Percentiles rank a stretch among this genome's conserved stretches.
phyloP scores from a whole-genome alignment of 2,329 filamentous ascomycete species.

The Elsinoe batatas region DNA sequence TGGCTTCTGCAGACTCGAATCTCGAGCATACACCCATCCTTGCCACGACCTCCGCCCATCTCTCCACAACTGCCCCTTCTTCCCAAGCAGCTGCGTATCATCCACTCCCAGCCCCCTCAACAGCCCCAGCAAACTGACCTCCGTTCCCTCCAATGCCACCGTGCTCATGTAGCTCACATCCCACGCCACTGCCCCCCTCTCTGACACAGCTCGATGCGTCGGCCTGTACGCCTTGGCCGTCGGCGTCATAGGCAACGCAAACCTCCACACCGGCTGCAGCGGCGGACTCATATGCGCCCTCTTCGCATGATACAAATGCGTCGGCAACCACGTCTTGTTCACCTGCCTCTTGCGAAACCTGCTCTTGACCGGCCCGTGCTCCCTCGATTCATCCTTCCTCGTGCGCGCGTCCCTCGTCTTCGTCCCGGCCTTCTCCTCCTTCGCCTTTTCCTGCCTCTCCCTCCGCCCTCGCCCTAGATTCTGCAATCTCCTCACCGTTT shows the following conservation, averaged over 20 bases:
- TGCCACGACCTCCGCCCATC: slow-evolving; percentile 48
- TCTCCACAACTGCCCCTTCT: slow-evolving; percentile 62
- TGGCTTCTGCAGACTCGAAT: slow-evolving; percentile 40
- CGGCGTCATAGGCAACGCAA: slow-evolving; percentile 73
- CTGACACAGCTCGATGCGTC: slow-evolving; percentile 68
- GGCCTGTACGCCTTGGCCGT: slow-evolving; percentile 84
- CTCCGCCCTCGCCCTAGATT: slow-evolving; percentile 46
- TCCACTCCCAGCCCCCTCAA: slow-evolving; percentile 55
- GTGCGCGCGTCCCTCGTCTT: slow-evolving; percentile 49
- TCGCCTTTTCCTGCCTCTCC: slow-evolving; percentile 25
- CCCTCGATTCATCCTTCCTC: slow-evolving; percentile 59
- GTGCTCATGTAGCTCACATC: slow-evolving; percentile 93
- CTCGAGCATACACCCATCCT: slow-evolving; percentile 49
- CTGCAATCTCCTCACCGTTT: slow-evolving; percentile 64
- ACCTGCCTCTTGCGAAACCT: slow-evolving; percentile 79
- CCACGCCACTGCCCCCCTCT: slow-evolving; percentile 74
- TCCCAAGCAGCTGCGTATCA: slow-evolving; percentile 46
- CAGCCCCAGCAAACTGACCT: slow-evolving; percentile 54
- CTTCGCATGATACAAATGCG: slow-evolving; percentile 90
- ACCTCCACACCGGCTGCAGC: slow-evolving; percentile 75
- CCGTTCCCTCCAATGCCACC: slow-evolving; percentile 62
- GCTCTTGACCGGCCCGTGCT: slow-evolving; percentile 49
- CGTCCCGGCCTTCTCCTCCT: slow-evolving; percentile 26
- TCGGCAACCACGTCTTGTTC: slow-evolving; percentile 88
- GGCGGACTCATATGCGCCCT: slow-evolving; percentile 78